phyloP scores from a whole-genome alignment of 192 early-diverging fungal genomes.

The Mortierella claussenii region DNA sequence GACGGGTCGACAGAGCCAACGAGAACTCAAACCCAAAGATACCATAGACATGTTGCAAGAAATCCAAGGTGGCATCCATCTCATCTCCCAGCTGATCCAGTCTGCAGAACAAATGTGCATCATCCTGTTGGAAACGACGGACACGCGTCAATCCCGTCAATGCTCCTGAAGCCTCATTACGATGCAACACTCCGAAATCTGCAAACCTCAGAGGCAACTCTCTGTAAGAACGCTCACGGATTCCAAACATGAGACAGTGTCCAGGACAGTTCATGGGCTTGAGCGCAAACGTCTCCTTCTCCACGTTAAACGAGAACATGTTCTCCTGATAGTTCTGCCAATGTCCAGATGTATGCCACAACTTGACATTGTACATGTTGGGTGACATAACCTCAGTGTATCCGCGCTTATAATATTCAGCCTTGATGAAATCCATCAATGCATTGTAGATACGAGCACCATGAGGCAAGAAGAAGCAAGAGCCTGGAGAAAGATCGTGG shows the following conservation, averaged over 20 bases:
- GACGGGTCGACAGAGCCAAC: conserved; percentile 94
- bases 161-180: conserved; percentile 94
- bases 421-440: conserved; percentile 90
- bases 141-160: conserved; percentile 95
- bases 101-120: conserved; percentile 98
- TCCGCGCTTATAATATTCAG: conserved; percentile 91
- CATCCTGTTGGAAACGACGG: conserved; percentile 98
- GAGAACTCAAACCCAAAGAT: conserved; percentile 95
- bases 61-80: conserved; percentile 88
- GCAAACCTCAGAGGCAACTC: conserved; percentile 95
- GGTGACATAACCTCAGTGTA: conserved; percentile 97
- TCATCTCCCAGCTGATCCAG: conserved; percentile 87
- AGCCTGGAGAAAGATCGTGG: conserved; percentile 94
- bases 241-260: conserved; percentile 96
- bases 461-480: conserved; percentile 95
- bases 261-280: conserved; percentile 99
- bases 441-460: conserved; percentile 97
- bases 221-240: conserved; percentile 93
- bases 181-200: conserved; percentile 98
- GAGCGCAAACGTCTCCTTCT: conserved; percentile 97
- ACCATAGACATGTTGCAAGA: conserved; percentile 90
- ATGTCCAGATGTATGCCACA: conserved; percentile 97
- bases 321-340: conserved; percentile 97
- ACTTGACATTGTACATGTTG: conserved; percentile 98
- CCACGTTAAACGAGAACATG: conserved; percentile 95